These are phyloP conservation scores for Penicillium corylophilum DNA, from an alignment of 2,329 filamentous ascomycete species.

Conservation along the genomic window DNA sequence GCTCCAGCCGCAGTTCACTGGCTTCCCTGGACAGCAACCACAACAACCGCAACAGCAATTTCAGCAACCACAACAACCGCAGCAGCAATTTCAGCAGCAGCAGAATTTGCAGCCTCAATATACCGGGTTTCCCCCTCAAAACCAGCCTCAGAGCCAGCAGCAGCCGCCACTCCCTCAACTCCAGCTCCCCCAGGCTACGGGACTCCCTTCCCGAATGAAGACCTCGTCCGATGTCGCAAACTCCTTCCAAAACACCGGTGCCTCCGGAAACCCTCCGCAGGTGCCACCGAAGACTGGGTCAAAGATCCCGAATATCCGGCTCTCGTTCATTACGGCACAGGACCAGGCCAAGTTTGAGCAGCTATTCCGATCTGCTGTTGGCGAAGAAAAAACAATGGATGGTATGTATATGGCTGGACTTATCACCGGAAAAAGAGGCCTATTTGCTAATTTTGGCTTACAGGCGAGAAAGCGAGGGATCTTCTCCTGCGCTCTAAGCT, in stretches of 20 bases:
- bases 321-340: constrained; percentile 92
- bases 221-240: constrained; percentile 65
- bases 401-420: constrained; percentile 44
- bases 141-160: constrained; percentile 37
- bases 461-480: constrained; percentile 81
- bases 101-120: constrained; percentile 56
- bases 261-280: constrained; percentile 53
- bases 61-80: constrained; percentile 45
- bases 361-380: constrained; percentile 91
- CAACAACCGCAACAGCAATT: constrained; percentile 37
- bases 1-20: constrained; percentile 49
- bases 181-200: constrained; percentile 47
- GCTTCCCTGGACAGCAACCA: constrained; percentile 43
- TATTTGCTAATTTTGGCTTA: constrained; percentile 17
- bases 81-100: constrained; percentile 42
- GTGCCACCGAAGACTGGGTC: constrained; percentile 63
- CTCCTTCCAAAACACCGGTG: constrained; percentile 53
- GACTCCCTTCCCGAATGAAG: constrained; percentile 56
- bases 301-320: constrained; percentile 88
- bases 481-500: constrained; percentile 84
- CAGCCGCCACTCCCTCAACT: constrained; percentile 26
- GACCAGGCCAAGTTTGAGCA: constrained; percentile 98
- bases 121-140: constrained; percentile 54
- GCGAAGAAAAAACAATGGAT: constrained; percentile 78
- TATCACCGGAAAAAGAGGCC: background rate